Evolutionary conservation across 2,329 filamentous ascomycete genomes (phyloP).

Genomic region (Ceratocystis alfenasii): DNA sequence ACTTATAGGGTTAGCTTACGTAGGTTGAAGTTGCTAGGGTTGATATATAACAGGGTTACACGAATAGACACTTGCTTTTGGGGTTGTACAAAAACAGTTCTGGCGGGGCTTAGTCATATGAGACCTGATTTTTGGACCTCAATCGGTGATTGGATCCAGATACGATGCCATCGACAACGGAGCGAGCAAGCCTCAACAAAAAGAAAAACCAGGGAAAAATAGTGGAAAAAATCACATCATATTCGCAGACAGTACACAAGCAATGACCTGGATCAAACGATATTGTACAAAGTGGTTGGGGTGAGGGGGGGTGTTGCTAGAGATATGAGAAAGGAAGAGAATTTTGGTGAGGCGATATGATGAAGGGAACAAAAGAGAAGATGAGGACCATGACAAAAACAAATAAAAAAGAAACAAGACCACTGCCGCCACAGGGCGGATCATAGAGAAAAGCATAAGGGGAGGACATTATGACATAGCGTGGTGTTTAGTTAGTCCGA

Average conservation of each 20-base stretch:
- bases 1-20: background rate
- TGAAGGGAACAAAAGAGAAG: background rate
- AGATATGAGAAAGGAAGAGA: background rate
- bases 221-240: background rate
- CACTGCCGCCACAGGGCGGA: constrained; percentile 4
- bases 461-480: background rate
- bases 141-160: too few species aligned
- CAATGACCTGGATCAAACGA: constrained; percentile 16
- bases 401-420: constrained; percentile 4
- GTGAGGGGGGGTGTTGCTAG: background rate
- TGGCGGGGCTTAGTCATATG: too few species aligned
- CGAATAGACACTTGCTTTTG: too few species aligned
- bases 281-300: constrained; percentile 22
- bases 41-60: too few species aligned
- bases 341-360: background rate
- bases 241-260: constrained; percentile 8
- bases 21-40: too few species aligned
- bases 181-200: background rate
- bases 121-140: too few species aligned
- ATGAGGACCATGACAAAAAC: background rate
- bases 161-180: background rate
- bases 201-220: background rate
- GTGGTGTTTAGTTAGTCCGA: constrained; percentile 2
- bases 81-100: too few species aligned
- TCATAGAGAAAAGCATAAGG: constrained; percentile 1